These are phyloP conservation scores for Pseudozyma pruni DNA, from an alignment of 1,284 basidiomycete genomes.

Conservation along the genomic window DNA sequence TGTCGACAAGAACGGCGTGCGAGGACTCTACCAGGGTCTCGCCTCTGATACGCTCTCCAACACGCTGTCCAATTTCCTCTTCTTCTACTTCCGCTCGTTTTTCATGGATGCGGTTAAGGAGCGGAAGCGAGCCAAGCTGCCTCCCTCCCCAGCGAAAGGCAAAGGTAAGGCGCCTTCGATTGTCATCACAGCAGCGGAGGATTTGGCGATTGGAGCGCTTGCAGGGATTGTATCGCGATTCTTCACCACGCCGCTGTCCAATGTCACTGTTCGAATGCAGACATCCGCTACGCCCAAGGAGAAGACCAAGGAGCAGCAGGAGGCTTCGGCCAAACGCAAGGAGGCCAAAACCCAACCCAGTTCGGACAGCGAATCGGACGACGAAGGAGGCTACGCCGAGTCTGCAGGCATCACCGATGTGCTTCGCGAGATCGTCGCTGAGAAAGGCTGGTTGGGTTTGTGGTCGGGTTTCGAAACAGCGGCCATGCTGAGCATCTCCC, in stretches of 20 bases:
- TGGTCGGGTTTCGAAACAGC: constrained; percentile 69
- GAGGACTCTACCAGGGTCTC: constrained; percentile 67
- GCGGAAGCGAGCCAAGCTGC: constrained; percentile 27
- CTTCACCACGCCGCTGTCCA: constrained; percentile 70
- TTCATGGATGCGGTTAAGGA: constrained; percentile 41
- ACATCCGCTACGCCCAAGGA: constrained; percentile 56
- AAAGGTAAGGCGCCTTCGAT: constrained; percentile 33
- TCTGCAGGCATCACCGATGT: constrained; percentile 59
- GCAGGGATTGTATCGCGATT: constrained; percentile 69
- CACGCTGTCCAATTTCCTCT: constrained; percentile 66
- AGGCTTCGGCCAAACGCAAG: not conserved
- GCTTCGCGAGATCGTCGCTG: constrained; percentile 65
- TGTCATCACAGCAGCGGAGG: constrained; percentile 66
- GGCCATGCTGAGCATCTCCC: constrained; percentile 67
- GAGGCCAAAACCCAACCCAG: constrained; percentile 10
- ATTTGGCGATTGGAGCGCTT: constrained; percentile 69
- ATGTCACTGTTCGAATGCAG: constrained; percentile 70
- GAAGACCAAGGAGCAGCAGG: constrained; percentile 21
- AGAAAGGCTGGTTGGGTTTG: constrained; percentile 67
- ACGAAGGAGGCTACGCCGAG: constrained; percentile 61
- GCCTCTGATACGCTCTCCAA: constrained; percentile 69
- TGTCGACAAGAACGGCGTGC: constrained; percentile 46
- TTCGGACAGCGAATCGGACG: constrained; percentile 58
- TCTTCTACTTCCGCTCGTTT: constrained; percentile 60
- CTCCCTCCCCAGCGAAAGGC: constrained; percentile 14